Percentiles rank a stretch among this genome's conserved stretches.
Evolutionary conservation across 768 basidiomycete species (phyloP).

Genomic region (Serpula lacrymans): DNA sequence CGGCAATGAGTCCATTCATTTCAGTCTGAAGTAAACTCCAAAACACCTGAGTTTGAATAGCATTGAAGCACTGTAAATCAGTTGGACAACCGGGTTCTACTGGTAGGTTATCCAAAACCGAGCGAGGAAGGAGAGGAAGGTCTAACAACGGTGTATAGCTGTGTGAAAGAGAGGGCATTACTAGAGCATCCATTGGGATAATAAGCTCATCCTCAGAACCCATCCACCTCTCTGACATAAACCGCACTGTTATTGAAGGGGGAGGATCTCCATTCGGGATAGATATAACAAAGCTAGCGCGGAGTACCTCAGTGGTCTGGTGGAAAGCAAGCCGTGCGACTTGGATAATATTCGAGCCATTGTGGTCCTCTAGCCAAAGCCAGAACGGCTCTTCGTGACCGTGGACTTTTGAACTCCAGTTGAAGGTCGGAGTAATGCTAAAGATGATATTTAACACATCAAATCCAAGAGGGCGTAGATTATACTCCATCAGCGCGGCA

Average conservation of each 20-base stretch:
- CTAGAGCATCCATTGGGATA: slow-evolving; percentile 61
- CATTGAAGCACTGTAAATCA: slow-evolving; percentile 62
- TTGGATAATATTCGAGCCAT: slow-evolving; percentile 80
- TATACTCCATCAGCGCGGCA: slow-evolving; percentile 57
- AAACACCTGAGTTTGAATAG: slow-evolving; percentile 85
- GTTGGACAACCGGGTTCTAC: slow-evolving; percentile 41
- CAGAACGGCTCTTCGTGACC: slow-evolving; percentile 84
- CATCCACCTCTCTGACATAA: slow-evolving; percentile 89
- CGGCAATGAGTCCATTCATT: slow-evolving; percentile 68
- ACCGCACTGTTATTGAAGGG: slow-evolving; percentile 67
- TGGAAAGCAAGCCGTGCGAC: slow-evolving; percentile 71
- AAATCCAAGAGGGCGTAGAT: slow-evolving; percentile 76
- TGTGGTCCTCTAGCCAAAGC: slow-evolving; percentile 91
- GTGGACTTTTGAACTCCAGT: slow-evolving; percentile 77
- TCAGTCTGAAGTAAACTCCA: slow-evolving; percentile 76
- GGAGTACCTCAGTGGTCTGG: slow-evolving; percentile 53
- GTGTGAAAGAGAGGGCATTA: slow-evolving; percentile 67
- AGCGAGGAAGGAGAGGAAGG: slow-evolving; percentile 69
- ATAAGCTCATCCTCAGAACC: slow-evolving; percentile 77
- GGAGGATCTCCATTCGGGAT: slow-evolving; percentile 58
- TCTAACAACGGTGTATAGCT: slow-evolving; percentile 63
- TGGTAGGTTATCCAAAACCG: slow-evolving; percentile 43
- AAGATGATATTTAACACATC: slow-evolving; percentile 80
- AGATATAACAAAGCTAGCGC: slow-evolving; percentile 79
- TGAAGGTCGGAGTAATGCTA: slow-evolving; percentile 62